Evolutionary conservation across 768 basidiomycete genomes (phyloP).

Genomic region (Kwoniella dejecticola): DNA sequence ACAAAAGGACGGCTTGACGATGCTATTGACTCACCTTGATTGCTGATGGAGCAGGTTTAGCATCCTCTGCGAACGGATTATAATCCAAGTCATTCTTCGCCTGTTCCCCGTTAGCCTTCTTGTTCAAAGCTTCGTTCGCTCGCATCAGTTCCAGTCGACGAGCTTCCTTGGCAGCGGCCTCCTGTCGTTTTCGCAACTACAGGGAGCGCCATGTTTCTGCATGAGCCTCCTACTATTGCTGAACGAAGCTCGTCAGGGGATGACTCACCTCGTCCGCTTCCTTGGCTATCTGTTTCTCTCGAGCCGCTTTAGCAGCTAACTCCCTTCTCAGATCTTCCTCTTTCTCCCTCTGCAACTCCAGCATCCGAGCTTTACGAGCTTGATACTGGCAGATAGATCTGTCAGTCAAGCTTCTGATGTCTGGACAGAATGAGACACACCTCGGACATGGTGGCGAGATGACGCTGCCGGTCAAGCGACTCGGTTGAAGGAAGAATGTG

Average conservation of each 20-base stretch:
- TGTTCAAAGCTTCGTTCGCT: constrained; percentile 38
- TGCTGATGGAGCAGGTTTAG: constrained; percentile 1
- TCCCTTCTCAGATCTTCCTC: constrained; percentile 42
- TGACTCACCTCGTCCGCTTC: constrained; percentile 41
- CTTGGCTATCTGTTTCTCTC: constrained; percentile 38
- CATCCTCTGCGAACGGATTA: constrained; percentile 50
- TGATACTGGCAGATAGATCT: constrained; percentile 38
- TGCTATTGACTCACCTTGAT: constrained; percentile 10
- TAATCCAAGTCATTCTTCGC: constrained; percentile 24
- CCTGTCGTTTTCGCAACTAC: constrained; percentile 35
- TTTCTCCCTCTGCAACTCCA: constrained; percentile 36
- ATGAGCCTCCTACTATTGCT: too few relatives aligned
- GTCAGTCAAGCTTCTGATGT: too few relatives aligned
- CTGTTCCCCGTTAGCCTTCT: constrained; percentile 3
- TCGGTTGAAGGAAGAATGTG: background rate
- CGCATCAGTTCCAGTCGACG: constrained; percentile 35
- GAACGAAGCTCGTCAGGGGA: too few relatives aligned
- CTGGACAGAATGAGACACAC: constrained; percentile 1
- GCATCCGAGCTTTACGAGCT: constrained; percentile 33
- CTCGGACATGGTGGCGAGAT: constrained; percentile 22
- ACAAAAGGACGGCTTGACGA: background rate
- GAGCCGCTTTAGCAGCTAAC: constrained; percentile 30
- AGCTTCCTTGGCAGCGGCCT: constrained; percentile 37
- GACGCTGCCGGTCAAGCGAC: background rate
- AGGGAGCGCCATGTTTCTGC: too few relatives aligned